Conservation (phyloP, 2,329 filamentous ascomycete species). For the Penicillium sp. region DNA sequence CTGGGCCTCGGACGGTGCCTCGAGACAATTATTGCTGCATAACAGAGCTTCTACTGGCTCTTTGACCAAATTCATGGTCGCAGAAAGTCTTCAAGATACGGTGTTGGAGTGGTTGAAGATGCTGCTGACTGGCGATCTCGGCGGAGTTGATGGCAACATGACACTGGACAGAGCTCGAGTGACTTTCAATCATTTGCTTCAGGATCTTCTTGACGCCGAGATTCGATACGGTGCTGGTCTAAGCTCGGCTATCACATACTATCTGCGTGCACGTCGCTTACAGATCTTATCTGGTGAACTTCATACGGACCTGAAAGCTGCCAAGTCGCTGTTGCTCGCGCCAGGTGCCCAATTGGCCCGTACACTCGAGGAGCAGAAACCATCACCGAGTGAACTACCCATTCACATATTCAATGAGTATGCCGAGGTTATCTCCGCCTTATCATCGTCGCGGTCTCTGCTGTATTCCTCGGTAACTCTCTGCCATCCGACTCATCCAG, state of each 20-base stretch:
- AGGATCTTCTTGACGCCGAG: slow-evolving; percentile 31
- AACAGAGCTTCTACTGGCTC: slow-evolving; percentile 18
- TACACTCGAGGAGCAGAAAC: slow-evolving; percentile 20
- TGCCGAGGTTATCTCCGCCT: slow-evolving; percentile 16
- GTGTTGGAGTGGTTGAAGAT: slow-evolving; percentile 33
- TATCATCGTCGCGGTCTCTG: slow-evolving; percentile 20
- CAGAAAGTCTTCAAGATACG: slow-evolving; percentile 30
- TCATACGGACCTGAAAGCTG: slow-evolving; percentile 5
- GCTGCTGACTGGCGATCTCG: slow-evolving; percentile 24
- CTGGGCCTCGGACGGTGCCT: slow-evolving; percentile 31
- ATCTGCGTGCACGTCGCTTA: slow-evolving; percentile 23
- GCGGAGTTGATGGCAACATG: slow-evolving; percentile 21
- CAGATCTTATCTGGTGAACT: slow-evolving; percentile 10
- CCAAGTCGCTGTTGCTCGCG: slow-evolving; percentile 20
- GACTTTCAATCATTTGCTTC: slow-evolving; percentile 24
- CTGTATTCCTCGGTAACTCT: slow-evolving; percentile 27
- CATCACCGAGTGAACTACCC: slow-evolving; percentile 22
- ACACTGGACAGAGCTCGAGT: slow-evolving; percentile 15
- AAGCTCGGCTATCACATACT: slow-evolving; percentile 26
- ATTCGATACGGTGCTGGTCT: slow-evolving; percentile 29
- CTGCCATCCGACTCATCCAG: slow-evolving; percentile 35
- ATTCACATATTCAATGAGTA: slow-evolving; percentile 31
- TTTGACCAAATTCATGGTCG: slow-evolving; percentile 36
- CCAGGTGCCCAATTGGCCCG: slow-evolving; percentile 23
- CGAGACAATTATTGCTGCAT: slow-evolving; percentile 28